A percentile compares a stretch with the other conserved stretches of the same genome.
phyloP scores from a whole-genome alignment of 2,329 filamentous ascomycete species.

The Fusarium proliferatum region DNA sequence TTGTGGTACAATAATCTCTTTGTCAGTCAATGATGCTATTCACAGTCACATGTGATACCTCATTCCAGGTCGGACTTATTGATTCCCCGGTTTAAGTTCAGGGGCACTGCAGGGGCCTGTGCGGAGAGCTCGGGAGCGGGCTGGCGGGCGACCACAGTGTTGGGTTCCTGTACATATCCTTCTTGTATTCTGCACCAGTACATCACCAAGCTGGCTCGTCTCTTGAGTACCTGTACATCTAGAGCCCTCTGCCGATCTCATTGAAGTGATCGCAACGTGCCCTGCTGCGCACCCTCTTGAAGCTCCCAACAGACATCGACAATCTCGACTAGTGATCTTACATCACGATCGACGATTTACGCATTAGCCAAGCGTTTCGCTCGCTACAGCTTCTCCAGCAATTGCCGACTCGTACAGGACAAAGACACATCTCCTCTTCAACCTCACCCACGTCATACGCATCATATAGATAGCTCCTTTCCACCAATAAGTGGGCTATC shows the following conservation, averaged over 20 bases:
- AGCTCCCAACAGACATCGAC: constrained; percentile 41
- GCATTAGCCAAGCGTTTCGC: constrained; percentile 33
- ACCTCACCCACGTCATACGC: constrained; percentile 24
- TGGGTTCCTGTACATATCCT: constrained; percentile 20
- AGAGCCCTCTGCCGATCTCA: constrained; percentile 19
- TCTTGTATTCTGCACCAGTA: not conserved
- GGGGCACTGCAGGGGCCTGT: constrained; percentile 30
- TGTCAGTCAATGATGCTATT: constrained; percentile 8
- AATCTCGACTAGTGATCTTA: constrained; percentile 29
- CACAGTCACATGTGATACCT: constrained; percentile 23
- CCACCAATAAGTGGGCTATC: constrained; percentile 25
- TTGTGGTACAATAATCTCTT: not conserved
- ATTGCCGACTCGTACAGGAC: constrained; percentile 12
- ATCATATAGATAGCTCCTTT: constrained; percentile 18
- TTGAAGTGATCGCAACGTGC: constrained; percentile 33
- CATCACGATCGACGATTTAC: constrained; percentile 42
- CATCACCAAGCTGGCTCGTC: not conserved
- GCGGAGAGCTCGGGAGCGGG: constrained; percentile 32
- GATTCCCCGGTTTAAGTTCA: constrained; percentile 32
- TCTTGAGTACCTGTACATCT: constrained; percentile 24
- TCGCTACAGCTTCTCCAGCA: constrained; percentile 17
- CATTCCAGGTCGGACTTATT: constrained; percentile 18
- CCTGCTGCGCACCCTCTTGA: constrained; percentile 34
- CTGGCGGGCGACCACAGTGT: constrained; percentile 7
- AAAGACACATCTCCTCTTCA: constrained; percentile 7